phyloP scores from a whole-genome alignment of 495 filamentous ascomycete species.

The Hypomontagnella submonticulosa region DNA sequence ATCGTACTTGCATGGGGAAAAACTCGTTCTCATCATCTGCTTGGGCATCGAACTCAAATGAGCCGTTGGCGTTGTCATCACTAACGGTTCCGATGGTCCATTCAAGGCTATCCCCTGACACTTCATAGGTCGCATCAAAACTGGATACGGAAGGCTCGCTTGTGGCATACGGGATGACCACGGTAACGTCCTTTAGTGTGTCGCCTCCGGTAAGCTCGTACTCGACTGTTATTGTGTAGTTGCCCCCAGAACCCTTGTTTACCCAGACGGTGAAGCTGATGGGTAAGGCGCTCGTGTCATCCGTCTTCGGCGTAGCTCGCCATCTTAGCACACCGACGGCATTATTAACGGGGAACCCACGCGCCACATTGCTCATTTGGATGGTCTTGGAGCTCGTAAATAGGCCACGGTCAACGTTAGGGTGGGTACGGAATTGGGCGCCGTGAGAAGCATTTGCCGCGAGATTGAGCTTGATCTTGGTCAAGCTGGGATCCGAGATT shows the following conservation, averaged over 20 bases:
- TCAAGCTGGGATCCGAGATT: conserved; percentile 85
- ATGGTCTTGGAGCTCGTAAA: conserved; percentile 83
- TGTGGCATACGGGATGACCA: conserved; percentile 84
- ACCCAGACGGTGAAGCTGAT: conserved; percentile 97
- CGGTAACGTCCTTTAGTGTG: conserved; percentile 81
- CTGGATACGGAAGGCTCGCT: conserved; percentile 89
- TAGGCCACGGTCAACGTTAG: conserved; percentile 87
- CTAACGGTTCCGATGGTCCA: conserved; percentile 89
- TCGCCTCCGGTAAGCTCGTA: conserved; percentile 86
- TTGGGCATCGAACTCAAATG: conserved; percentile 93
- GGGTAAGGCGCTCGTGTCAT: conserved; percentile 79
- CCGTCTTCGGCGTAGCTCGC: conserved; percentile 77
- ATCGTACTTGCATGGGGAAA: conserved; percentile 94
- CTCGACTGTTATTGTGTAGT: conserved; percentile 88
- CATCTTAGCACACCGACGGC: conserved; percentile 89
- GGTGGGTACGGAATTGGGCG: conserved; percentile 90
- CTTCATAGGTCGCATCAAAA: conserved; percentile 94
- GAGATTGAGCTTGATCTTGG: conserved; percentile 87
- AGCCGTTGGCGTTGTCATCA: conserved; percentile 80
- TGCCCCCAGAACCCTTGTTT: conserved; percentile 80
- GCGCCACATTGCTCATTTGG: conserved; percentile 83
- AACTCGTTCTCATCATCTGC: conserved; percentile 88
- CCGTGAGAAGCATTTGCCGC: conserved; percentile 76
- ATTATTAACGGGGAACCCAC: conserved; percentile 92
- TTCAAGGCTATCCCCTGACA: conserved; percentile 90